These are phyloP conservation scores for Daldinia caldariorum DNA, from an alignment of 495 filamentous ascomycete species.

Conservation along the genomic window DNA sequence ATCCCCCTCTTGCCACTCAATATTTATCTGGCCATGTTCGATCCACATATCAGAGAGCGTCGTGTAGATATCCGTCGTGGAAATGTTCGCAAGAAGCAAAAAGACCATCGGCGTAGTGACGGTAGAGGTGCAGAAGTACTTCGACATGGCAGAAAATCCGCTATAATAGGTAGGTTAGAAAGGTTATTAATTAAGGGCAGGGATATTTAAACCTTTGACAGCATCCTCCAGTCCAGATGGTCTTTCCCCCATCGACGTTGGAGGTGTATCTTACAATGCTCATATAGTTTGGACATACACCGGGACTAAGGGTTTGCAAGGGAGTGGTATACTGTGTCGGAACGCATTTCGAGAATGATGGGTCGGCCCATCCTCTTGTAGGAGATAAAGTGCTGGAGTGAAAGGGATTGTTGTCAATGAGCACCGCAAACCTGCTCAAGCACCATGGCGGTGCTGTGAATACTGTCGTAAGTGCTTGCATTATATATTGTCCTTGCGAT, in stretches of 20 bases:
- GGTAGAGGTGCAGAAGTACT: constrained; percentile 37
- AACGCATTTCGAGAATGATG: constrained; percentile 41
- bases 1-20: constrained; percentile 41
- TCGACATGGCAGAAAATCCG: constrained; percentile 34
- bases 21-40: constrained; percentile 37
- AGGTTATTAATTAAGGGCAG: not conserved
- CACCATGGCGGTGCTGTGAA: constrained; percentile 42
- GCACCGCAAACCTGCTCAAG: constrained; percentile 38
- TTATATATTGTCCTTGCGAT: not conserved
- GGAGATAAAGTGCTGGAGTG: constrained; percentile 36
- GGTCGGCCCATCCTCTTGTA: constrained; percentile 42
- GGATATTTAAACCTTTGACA: constrained; percentile 35
- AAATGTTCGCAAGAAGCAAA: constrained; percentile 38
- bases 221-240: constrained; percentile 38
- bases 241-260: constrained; percentile 8
- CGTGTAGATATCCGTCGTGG: constrained; percentile 43
- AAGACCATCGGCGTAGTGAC: constrained; percentile 43
- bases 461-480: constrained; percentile 41
- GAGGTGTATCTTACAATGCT: constrained; percentile 23
- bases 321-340: constrained; percentile 34
- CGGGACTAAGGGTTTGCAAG: constrained; percentile 40
- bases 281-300: constrained; percentile 43
- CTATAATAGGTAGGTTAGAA: constrained; percentile 18
- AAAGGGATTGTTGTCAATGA: constrained; percentile 28
- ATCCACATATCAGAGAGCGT: constrained; percentile 40